A percentile compares a stretch with the other conserved stretches of the same genome.
phyloP scores from a whole-genome alignment of 2,329 filamentous ascomycete species.

The Trichoderma polysporum region DNA sequence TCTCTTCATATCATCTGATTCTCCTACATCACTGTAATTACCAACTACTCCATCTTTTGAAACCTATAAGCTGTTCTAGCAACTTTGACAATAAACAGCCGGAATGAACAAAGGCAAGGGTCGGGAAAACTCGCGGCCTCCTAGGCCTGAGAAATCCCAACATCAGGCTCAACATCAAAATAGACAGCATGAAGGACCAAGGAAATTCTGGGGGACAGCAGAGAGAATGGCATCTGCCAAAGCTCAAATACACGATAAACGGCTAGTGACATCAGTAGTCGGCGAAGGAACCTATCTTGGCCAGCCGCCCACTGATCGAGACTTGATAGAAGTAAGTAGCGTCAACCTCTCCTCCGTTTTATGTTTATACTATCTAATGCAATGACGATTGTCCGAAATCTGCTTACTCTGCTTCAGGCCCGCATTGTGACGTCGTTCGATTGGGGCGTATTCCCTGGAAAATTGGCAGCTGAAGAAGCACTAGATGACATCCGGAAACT shows the following conservation, averaged over 20 bases:
- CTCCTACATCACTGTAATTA: too few species aligned
- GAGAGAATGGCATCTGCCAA: conserved; percentile 27
- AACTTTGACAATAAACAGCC: neutral
- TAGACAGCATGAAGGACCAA: neutral
- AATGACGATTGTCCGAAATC: neutral
- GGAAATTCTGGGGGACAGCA: neutral
- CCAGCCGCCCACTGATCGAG: conserved; percentile 26
- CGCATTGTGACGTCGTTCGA: conserved; percentile 33
- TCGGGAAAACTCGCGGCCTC: neutral
- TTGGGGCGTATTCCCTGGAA: conserved; percentile 28
- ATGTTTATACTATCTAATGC: neutral
- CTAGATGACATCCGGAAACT: conserved; percentile 33
- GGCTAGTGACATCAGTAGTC: conserved; percentile 23
- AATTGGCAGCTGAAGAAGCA: conserved; percentile 26
- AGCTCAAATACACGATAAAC: conserved; percentile 25
- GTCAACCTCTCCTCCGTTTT: neutral
- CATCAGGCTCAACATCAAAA: neutral
- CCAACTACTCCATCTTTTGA: too few species aligned
- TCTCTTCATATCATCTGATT: neutral
- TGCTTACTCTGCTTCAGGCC: conserved; percentile 22
- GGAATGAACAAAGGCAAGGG: conserved; percentile 3
- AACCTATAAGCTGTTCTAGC: neutral
- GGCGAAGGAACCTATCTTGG: conserved; percentile 29
- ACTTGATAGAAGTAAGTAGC: conserved; percentile 29
- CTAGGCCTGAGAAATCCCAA: neutral